Conservation (phyloP, 345 rosid genomes). For the Kernera saxatilis region DNA sequence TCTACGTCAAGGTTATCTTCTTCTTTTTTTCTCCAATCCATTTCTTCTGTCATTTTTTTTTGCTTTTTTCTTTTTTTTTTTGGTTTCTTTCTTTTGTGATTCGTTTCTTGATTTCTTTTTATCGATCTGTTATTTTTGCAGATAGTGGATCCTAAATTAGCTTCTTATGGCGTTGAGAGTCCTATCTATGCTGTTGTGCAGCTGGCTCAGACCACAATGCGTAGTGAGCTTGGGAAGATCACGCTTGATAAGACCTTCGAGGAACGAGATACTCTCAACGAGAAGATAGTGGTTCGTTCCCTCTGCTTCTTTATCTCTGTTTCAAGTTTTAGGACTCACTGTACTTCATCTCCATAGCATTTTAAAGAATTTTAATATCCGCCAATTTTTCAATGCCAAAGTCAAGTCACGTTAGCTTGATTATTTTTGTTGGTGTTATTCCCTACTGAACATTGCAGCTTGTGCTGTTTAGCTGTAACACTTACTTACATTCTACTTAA, state of each 20-base stretch:
- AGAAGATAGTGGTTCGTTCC: conserved; percentile 81
- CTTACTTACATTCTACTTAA: neutral
- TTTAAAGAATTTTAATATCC: neutral
- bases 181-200: conserved; percentile 93
- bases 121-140: conserved; percentile 16
- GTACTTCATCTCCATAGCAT: neutral
- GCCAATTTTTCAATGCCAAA: neutral
- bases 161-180: conserved; percentile 95
- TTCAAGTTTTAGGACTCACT: neutral
- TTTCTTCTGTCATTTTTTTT: neutral
- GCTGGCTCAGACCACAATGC: conserved; percentile 98
- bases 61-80: neutral
- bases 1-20: conserved; percentile 68
- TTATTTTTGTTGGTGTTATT: neutral
- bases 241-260: conserved; percentile 97
- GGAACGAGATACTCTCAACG: conserved; percentile 90
- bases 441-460: neutral
- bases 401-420: neutral
- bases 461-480: neutral
- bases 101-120: neutral
- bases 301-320: neutral
- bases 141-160: conserved; percentile 88
- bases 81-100: neutral
- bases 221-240: conserved; percentile 96
- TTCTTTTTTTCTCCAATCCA: neutral